Percentiles rank a stretch among this genome's conserved stretches.
Conservation (phyloP, 129 eudicot genomes). For the Glebionis coronaria region DNA sequence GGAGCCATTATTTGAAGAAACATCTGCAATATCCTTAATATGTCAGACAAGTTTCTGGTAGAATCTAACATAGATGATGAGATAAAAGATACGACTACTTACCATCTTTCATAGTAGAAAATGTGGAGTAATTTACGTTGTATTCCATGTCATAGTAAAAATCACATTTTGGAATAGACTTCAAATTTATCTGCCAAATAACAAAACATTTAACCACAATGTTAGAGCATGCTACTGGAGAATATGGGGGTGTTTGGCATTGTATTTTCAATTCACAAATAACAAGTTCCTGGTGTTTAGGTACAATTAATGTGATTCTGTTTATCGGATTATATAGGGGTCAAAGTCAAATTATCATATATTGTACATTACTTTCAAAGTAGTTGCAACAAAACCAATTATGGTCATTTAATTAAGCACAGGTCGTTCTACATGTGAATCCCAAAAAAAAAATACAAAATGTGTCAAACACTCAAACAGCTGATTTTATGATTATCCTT, state of each 20-base stretch:
- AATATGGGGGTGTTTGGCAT: background rate
- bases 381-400: too few species aligned
- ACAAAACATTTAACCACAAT: constrained; percentile 22
- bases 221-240: background rate
- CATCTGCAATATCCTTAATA: constrained; percentile 18
- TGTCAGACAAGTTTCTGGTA: constrained; percentile 10
- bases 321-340: too few species aligned
- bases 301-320: too few species aligned
- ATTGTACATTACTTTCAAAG: too few species aligned
- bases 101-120: constrained; percentile 46
- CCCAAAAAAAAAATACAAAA: too few species aligned
- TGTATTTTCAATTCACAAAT: too few species aligned
- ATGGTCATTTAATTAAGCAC: too few species aligned
- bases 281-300: too few species aligned
- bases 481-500: too few species aligned
- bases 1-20: constrained; percentile 35
- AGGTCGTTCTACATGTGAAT: too few species aligned
- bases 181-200: constrained; percentile 48
- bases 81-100: constrained; percentile 14
- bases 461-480: too few species aligned
- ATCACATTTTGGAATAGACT: constrained; percentile 49
- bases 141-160: constrained; percentile 64
- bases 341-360: too few species aligned
- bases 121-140: constrained; percentile 60
- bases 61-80: background rate